Conservation (phyloP, 108 stramenopile species). For the Stephanodiscus triporus region DNA sequence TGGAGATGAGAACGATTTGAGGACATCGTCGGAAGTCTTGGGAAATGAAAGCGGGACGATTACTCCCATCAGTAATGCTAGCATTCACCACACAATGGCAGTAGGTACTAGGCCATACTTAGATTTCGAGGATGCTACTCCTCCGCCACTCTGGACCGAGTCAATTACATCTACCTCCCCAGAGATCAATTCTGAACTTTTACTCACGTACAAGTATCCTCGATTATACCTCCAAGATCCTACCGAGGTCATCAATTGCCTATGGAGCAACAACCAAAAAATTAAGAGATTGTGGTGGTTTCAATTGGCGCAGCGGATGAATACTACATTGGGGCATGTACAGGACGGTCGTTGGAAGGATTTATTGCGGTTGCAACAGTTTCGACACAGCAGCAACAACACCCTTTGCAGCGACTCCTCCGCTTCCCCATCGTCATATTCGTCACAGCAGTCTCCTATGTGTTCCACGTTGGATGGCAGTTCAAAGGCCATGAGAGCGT, state of each 20-base stretch:
- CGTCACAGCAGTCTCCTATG: not conserved
- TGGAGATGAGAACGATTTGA: not conserved
- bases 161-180: not conserved
- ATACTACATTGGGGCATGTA: slow-evolving; percentile 28
- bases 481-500: not conserved
- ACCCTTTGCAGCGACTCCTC: not conserved
- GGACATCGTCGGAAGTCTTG: not conserved
- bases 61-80: not conserved
- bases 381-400: not conserved
- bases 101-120: not conserved
- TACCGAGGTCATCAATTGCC: not conserved
- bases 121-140: slow-evolving; percentile 3
- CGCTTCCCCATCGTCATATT: not conserved
- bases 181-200: slow-evolving; percentile 25
- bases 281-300: slow-evolving; percentile 20
- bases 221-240: slow-evolving; percentile 34
- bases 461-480: not conserved
- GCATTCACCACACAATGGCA: not conserved
- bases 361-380: not conserved
- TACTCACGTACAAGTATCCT: slow-evolving; percentile 32
- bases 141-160: slow-evolving; percentile 27
- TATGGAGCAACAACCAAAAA: not conserved
- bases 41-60: not conserved
- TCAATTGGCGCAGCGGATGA: slow-evolving; percentile 26
- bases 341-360: slow-evolving; percentile 20